These are phyloP conservation scores for Russula sp. DNA, from an alignment of 768 basidiomycete species.

Conservation along the genomic window DNA sequence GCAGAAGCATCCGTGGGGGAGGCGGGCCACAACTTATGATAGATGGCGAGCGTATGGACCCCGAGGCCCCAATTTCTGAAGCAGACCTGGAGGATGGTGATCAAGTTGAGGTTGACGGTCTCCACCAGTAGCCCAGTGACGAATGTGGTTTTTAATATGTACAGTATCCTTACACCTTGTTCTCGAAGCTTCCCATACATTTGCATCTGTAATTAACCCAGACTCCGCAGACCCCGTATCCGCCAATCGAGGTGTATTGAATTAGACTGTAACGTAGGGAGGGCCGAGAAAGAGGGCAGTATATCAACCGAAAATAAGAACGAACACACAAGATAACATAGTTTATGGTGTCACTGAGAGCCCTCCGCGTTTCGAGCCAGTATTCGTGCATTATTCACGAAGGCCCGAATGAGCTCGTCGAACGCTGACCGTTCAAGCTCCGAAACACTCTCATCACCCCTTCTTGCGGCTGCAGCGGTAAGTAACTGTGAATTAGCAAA, in stretches of 20 bases:
- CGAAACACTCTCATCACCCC: constrained; percentile 55
- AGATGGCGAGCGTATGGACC: constrained; percentile 70
- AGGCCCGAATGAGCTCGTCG: constrained; percentile 87
- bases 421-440: constrained; percentile 73
- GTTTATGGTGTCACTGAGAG: constrained; percentile 39
- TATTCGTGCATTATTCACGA: constrained; percentile 92
- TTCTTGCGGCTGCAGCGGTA: constrained; percentile 65
- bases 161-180: neutral
- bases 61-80: constrained; percentile 57
- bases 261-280: constrained; percentile 18
- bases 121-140: neutral
- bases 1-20: constrained; percentile 36
- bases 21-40: constrained; percentile 51
- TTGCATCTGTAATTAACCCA: neutral
- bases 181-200: neutral
- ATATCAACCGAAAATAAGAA: constrained; percentile 10
- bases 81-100: constrained; percentile 79
- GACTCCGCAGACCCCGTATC: neutral
- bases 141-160: constrained; percentile 2
- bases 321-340: constrained; percentile 8
- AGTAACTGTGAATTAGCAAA: constrained; percentile 69
- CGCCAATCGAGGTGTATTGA: neutral
- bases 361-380: constrained; percentile 72
- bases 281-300: neutral
- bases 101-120: constrained; percentile 56